Percentiles rank a stretch among this genome's conserved stretches.
Evolutionary conservation across 768 basidiomycete genomes (phyloP).

Genomic region (Mycena amicta): DNA sequence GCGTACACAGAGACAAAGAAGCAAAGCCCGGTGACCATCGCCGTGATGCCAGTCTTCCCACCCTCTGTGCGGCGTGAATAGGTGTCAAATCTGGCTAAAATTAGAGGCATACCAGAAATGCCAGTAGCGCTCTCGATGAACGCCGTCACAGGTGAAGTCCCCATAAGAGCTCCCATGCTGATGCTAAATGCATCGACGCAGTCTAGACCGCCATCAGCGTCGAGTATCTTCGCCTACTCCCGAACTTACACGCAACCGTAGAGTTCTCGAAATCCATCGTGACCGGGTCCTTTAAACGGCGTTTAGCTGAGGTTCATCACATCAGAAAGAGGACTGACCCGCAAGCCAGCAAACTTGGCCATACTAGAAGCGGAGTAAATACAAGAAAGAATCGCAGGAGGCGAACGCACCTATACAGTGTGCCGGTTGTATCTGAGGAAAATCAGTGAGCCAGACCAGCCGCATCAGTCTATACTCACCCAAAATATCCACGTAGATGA

Average conservation of each 20-base stretch:
- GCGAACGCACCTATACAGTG: slow-evolving; percentile 60
- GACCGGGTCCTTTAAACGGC: slow-evolving; percentile 52
- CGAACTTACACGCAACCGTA: slow-evolving; percentile 57
- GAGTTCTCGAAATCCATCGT: slow-evolving; percentile 87
- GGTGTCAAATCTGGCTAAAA: neutral
- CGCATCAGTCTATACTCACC: slow-evolving; percentile 41
- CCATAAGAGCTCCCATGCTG: slow-evolving; percentile 78
- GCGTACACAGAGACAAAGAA: slow-evolving; percentile 72
- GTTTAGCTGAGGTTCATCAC: neutral
- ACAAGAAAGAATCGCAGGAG: neutral
- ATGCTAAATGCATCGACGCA: slow-evolving; percentile 83
- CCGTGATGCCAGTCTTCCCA: slow-evolving; percentile 85
- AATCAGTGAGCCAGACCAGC: neutral
- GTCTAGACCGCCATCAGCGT: slow-evolving; percentile 29
- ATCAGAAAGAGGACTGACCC: too few species aligned
- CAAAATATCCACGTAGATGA: slow-evolving; percentile 88
- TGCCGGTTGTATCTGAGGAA: slow-evolving; percentile 61
- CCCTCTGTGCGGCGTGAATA: slow-evolving; percentile 63
- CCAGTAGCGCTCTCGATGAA: slow-evolving; percentile 85
- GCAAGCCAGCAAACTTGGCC: slow-evolving; percentile 89
- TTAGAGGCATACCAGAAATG: slow-evolving; percentile 56
- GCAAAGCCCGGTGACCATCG: slow-evolving; percentile 67
- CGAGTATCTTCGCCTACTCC: neutral
- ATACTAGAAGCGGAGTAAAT: slow-evolving; percentile 37
- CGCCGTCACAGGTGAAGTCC: slow-evolving; percentile 80